Evolutionary conservation across 257 asterid species (phyloP).

Genomic region (Solanum peruvianum): DNA sequence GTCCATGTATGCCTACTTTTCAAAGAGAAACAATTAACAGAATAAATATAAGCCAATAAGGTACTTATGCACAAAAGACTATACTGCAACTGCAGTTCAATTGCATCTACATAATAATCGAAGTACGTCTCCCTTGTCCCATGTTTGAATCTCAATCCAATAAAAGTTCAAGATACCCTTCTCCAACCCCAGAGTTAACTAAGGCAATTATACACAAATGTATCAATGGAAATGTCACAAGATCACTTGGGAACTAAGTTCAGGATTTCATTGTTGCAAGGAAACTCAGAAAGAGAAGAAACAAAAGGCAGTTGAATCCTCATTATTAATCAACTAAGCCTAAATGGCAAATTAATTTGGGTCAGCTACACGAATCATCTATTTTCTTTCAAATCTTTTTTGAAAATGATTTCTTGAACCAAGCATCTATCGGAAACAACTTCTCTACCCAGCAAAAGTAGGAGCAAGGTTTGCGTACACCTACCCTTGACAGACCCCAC

Average conservation of each 20-base stretch:
- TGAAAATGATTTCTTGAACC: not conserved
- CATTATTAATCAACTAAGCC: not conserved
- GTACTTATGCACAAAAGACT: not conserved
- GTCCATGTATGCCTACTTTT: conserved; percentile 21
- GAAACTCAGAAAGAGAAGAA: not conserved
- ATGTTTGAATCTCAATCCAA: not conserved
- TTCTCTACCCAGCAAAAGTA: not conserved
- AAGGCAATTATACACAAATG: not conserved
- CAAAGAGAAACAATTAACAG: not conserved
- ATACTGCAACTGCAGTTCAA: not conserved
- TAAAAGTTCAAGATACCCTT: not conserved
- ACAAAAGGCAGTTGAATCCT: not conserved
- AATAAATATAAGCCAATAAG: not conserved
- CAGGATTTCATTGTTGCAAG: not conserved
- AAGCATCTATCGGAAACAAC: not conserved
- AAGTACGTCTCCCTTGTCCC: not conserved
- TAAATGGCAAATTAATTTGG: not conserved
- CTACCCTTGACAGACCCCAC: not conserved
- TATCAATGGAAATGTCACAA: not conserved
- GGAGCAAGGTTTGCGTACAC: not conserved
- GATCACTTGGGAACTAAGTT: not conserved
- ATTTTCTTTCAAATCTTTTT: not conserved
- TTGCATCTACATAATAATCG: not conserved
- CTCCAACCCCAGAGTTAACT: not conserved
- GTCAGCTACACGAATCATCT: not conserved